Evolutionary conservation across 768 basidiomycete species (phyloP), one percentile per base, ranked within the genome.

Genomic region (Neoboletus subvelutipes): DNA sequence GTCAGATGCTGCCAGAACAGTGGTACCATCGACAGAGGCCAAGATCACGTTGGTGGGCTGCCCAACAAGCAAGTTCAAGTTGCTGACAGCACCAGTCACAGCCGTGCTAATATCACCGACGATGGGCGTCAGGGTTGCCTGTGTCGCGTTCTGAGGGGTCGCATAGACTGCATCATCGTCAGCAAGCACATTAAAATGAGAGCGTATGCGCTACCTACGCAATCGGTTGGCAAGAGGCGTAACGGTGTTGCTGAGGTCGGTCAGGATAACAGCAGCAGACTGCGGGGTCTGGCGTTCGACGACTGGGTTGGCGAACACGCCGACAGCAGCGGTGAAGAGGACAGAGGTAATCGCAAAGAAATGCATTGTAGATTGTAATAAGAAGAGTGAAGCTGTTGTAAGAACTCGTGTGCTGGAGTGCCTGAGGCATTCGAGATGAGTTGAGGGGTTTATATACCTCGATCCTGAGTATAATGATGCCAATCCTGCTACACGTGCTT

Each of bases 401-500:
- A 52, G 57, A 50, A 60, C 46, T 54, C 42, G 60, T 39, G 46
- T 31, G 17, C 7, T 50, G 18, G 48, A 59, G 61, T 59, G 46
- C 46, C 59, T 59, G 57, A n/a, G 52, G 26, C 2, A 20, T 45
- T 46, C 40, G 15, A 39, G 45, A 33, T 31, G 13, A 34, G 12
- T 20, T 20, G 31, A 11, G 20, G 37, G 56, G 46, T 53, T 64
- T 59, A 56, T 56, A 56, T 63, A 64, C 42, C 50, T 55, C n/a
- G 29, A 24, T 28, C n/a, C 6, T 42, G 31, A 37, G 45, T 31
- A 36, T 7, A 13, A 18, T 46, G 20, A 50, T 8, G 3, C 24
- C 28, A 34, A 47, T 29, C 24, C 29, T 9, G 1, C 9, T 5
- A 5, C 18, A 26, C 18, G 33, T 28, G n/a, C 20, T 6, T 13